These are phyloP conservation scores for Fusarium multiceps DNA, from an alignment of 2,329 filamentous ascomycete species.

Conservation along the genomic window DNA sequence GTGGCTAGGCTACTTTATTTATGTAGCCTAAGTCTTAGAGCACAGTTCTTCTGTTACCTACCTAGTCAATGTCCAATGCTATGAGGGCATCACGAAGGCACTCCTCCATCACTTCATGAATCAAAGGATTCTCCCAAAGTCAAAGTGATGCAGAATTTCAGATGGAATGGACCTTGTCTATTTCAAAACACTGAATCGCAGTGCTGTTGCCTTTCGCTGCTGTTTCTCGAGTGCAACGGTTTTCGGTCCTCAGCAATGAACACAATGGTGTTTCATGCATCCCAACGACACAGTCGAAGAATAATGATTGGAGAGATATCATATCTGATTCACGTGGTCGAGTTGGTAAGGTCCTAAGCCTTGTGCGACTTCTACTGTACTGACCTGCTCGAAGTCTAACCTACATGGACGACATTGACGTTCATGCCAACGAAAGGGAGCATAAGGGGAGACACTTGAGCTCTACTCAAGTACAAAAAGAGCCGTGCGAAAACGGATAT, in stretches of 20 bases:
- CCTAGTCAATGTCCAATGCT: not conserved
- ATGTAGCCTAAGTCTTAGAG: not conserved
- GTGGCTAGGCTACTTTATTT: not conserved
- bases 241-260: not conserved
- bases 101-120: not conserved
- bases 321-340: not conserved
- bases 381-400: not conserved
- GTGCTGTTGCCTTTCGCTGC: not conserved
- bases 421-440: not conserved
- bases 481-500: fast-evolving
- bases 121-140: not conserved
- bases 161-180: not conserved
- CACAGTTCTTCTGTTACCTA: not conserved
- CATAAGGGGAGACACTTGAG: not conserved
- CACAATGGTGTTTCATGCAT: not conserved
- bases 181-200: not conserved
- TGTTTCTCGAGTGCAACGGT: not conserved
- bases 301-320: not conserved
- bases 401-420: not conserved
- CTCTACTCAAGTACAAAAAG: not conserved
- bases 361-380: not conserved
- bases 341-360: not conserved
- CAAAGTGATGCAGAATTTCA: not conserved
- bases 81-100: not conserved
- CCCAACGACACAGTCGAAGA: not conserved